Evolutionary conservation across 83 land plant genomes (phyloP).

Genomic region (Thuja plicata): DNA sequence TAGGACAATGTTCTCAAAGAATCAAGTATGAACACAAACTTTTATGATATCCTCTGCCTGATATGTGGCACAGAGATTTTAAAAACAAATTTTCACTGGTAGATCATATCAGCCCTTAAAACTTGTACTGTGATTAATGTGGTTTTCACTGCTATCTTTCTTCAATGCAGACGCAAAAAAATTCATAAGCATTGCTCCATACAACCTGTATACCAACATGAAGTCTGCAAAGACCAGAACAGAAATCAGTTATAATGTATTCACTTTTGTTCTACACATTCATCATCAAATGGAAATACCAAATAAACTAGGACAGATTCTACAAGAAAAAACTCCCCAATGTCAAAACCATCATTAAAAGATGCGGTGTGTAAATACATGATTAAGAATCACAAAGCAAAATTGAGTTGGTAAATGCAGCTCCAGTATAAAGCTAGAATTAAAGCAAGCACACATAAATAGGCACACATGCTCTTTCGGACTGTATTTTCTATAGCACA

Average conservation of each 20-base stretch:
- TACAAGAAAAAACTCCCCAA: background rate
- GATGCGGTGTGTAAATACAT: background rate
- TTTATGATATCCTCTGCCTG: background rate
- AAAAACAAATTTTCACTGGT: background rate
- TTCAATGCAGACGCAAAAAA: background rate
- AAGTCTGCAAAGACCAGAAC: background rate
- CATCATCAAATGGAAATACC: background rate
- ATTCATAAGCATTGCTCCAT: background rate
- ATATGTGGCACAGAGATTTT: background rate
- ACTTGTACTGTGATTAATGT: background rate
- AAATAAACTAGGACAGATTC: background rate
- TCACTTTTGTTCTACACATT: background rate
- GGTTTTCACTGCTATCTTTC: background rate
- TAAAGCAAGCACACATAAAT: background rate
- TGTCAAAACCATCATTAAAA: background rate
- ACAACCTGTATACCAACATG: background rate
- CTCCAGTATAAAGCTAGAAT: background rate
- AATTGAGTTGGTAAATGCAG: background rate
- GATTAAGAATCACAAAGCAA: background rate
- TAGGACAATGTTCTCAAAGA: background rate
- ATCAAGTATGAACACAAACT: background rate
- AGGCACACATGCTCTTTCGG: background rate
- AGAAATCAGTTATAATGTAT: background rate
- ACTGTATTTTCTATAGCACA: background rate
- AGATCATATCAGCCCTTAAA: background rate